These are phyloP conservation scores for Nicotiana noctiflora DNA, from an alignment of 257 asterid species.

Conservation along the genomic window DNA sequence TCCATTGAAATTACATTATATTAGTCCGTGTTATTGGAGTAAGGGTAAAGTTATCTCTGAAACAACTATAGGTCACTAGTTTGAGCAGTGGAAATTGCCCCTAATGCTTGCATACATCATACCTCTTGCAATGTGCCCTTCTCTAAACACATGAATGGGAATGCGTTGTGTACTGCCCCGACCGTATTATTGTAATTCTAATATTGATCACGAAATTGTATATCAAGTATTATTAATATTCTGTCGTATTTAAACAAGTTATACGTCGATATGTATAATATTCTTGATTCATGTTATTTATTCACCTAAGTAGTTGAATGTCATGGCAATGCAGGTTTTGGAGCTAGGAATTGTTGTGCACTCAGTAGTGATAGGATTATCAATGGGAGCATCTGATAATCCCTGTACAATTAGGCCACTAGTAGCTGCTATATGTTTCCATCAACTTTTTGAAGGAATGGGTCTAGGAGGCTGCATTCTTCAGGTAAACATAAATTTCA, in stretches of 20 bases:
- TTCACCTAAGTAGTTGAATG: not conserved
- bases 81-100: too few species aligned
- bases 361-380: conserved; percentile 17
- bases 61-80: too few species aligned
- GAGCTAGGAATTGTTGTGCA: conserved; percentile 19
- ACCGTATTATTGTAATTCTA: too few species aligned
- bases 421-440: conserved; percentile 18
- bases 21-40: too few species aligned
- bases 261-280: not conserved
- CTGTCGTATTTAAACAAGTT: not conserved
- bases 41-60: too few species aligned
- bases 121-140: too few species aligned
- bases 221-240: too few species aligned
- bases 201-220: not conserved
- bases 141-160: fast-evolving
- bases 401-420: conserved; percentile 19
- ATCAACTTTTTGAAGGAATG: conserved; percentile 26
- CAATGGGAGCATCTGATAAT: conserved; percentile 20
- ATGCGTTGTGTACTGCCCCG: too few species aligned
- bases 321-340: not conserved
- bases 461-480: conserved; percentile 37
- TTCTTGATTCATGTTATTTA: not conserved
- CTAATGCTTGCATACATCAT: too few species aligned
- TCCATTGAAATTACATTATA: too few species aligned
- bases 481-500: conserved; percentile 16